These are phyloP conservation scores for Teratosphaeria nubilosa DNA, from an alignment of 2,329 filamentous ascomycete species.

Conservation along the genomic window DNA sequence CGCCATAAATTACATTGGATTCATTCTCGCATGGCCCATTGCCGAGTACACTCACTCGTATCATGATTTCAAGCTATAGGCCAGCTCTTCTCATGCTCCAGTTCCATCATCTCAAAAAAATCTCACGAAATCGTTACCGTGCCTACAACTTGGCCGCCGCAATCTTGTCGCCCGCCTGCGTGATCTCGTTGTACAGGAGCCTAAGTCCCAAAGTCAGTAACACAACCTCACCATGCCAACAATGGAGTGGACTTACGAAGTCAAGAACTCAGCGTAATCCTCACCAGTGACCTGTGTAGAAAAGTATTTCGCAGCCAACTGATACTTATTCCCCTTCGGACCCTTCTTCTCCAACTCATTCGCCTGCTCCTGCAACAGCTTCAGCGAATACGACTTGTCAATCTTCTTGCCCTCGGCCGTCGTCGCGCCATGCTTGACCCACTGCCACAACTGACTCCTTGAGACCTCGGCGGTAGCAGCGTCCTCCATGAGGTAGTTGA, in stretches of 20 bases:
- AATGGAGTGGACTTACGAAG: constrained; percentile 48
- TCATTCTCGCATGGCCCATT: neutral
- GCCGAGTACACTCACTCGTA: neutral
- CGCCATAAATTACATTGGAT: neutral
- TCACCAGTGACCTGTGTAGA: constrained; percentile 87
- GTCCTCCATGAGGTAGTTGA: constrained; percentile 98
- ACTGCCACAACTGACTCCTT: constrained; percentile 92
- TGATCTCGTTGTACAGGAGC: constrained; percentile 81
- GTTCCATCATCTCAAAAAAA: neutral
- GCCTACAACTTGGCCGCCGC: constrained; percentile 35
- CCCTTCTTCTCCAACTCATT: constrained; percentile 64
- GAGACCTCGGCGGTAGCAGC: constrained; percentile 95
- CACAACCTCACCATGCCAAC: constrained; percentile 8
- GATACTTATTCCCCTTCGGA: constrained; percentile 82
- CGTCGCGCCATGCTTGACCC: constrained; percentile 63
- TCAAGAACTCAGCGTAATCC: constrained; percentile 95
- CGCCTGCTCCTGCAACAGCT: constrained; percentile 76
- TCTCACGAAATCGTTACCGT: neutral
- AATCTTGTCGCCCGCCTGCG: constrained; percentile 57
- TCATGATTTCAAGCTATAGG: neutral
- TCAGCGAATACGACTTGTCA: constrained; percentile 82
- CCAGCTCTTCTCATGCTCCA: neutral
- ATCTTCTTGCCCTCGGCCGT: constrained; percentile 85
- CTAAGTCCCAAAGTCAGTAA: constrained; percentile 33
- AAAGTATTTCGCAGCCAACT: constrained; percentile 86